Conservation (phyloP, 176 grass and related monocot species). For the Phragmites australis region DNA sequence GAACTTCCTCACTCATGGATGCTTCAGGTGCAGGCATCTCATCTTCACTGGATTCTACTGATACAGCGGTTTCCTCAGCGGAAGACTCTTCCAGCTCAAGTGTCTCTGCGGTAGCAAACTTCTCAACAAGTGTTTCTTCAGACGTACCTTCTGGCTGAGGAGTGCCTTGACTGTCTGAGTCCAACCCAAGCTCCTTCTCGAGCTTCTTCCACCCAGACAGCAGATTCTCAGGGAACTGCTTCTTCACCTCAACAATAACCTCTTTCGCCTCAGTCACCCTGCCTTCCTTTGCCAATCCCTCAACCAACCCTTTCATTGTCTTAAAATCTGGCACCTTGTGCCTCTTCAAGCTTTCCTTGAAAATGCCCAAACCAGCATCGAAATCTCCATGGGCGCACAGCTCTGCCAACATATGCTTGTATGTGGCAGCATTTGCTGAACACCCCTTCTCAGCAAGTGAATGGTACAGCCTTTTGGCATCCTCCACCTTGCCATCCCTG, state of each 20-base stretch:
- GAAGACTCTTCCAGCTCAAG: slow-evolving; percentile 34
- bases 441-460: slow-evolving; percentile 54
- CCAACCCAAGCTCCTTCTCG: slow-evolving; percentile 58
- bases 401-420: slow-evolving; percentile 44
- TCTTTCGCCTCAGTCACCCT: slow-evolving; percentile 49
- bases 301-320: slow-evolving; percentile 53
- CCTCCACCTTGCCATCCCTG: slow-evolving; percentile 47
- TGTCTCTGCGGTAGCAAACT: not conserved
- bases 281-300: slow-evolving; percentile 55
- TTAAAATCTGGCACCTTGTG: slow-evolving; percentile 53
- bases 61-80: not conserved
- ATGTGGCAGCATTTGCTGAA: slow-evolving; percentile 44
- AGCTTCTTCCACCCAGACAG: slow-evolving; percentile 59
- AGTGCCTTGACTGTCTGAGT: slow-evolving; percentile 19
- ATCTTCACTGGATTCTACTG: slow-evolving; percentile 35
- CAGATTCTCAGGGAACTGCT: slow-evolving; percentile 41
- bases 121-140: slow-evolving; percentile 24
- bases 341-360: slow-evolving; percentile 50
- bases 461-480: slow-evolving; percentile 54
- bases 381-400: slow-evolving; percentile 62
- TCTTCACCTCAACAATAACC: slow-evolving; percentile 37
- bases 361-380: slow-evolving; percentile 43
- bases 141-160: slow-evolving; percentile 12
- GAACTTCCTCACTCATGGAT: slow-evolving; percentile 24
- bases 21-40: slow-evolving; percentile 11